Evolutionary conservation across 2,329 filamentous ascomycete species (phyloP).

Genomic region (Onygenales sp.): DNA sequence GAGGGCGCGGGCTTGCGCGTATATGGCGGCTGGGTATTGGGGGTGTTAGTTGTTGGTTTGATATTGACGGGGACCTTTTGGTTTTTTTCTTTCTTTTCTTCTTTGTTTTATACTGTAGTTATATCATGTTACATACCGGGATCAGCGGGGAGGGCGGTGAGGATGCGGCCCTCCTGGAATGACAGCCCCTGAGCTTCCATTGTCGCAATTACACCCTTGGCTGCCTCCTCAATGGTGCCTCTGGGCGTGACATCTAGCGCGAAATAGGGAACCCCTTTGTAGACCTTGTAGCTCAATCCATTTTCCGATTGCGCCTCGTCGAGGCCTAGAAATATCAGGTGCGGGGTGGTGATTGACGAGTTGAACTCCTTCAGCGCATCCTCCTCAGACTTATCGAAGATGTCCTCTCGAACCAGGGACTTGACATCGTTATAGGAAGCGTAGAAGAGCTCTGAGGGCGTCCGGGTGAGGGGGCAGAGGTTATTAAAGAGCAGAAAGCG

Average conservation of each 20-base stretch:
- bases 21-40: conserved; percentile 63
- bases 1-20: conserved; percentile 77
- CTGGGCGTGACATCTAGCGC: conserved; percentile 78
- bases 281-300: conserved; percentile 43
- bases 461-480: conserved; percentile 62
- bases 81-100: too few species aligned
- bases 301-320: conserved; percentile 51
- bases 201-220: conserved; percentile 49
- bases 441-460: conserved; percentile 55
- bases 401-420: conserved; percentile 59
- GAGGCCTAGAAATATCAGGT: conserved; percentile 76
- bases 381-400: conserved; percentile 63
- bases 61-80: not conserved
- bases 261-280: conserved; percentile 75
- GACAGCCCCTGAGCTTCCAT: conserved; percentile 53
- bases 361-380: conserved; percentile 65
- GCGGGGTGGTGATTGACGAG: conserved; percentile 56
- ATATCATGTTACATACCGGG: conserved; percentile 42
- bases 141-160: conserved; percentile 50
- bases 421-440: conserved; percentile 60
- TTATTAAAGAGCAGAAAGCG: conserved; percentile 70
- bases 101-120: too few species aligned
- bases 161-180: conserved; percentile 59
- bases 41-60: not conserved
- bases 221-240: conserved; percentile 50